Evolutionary conservation across 2,329 filamentous ascomycete species (phyloP), one percentile per base, ranked within the genome.

Genomic region (Alternaria postmessia): DNA sequence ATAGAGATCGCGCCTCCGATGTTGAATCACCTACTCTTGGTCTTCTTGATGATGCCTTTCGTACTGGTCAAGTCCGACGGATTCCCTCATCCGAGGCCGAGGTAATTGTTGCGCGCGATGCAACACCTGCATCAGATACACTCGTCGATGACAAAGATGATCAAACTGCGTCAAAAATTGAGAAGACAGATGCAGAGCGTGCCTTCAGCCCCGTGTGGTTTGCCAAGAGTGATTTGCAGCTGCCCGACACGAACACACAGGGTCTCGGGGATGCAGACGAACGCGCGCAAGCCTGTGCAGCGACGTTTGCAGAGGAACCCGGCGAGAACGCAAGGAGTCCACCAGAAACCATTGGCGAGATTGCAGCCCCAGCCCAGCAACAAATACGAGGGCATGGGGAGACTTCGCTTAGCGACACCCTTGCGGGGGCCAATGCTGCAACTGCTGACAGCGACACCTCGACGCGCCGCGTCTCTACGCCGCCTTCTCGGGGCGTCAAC

Each of bases 401-500:
- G 32, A 39, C 38, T 53, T 59, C 54, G 61, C 61, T 58, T 54
- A 62, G 48, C 54, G 58, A 53, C 44, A 44, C 48, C 39, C 51
- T 47, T 51, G 62, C 55, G 52, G 58, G 57, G 57, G 48, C 48
- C 54, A 58, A 46, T 53, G 54, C 59, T 61, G 57, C 38, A 30
- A 38, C 51, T 42, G 51, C 28, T 53, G 51, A 55, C 52, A 54
- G 34, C 36, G 51, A 61, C 56, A 54, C 56, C 64, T 54, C 52
- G 51, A 58, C 58, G 47, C 61, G 69, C 44, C 68, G 58, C 51
- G 59, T 71, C 36, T 63, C 65, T 18, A 55, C 66, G 30, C 66
- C 70, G 51, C 66, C 68, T 41, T 66, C 72, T 54, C 71, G 71
- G 39, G 72, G 76, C 51, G 68, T 76, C 51, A 72, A 75, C 66